phyloP scores from a whole-genome alignment of 495 filamentous ascomycete species.

The Penicillium silybi region DNA sequence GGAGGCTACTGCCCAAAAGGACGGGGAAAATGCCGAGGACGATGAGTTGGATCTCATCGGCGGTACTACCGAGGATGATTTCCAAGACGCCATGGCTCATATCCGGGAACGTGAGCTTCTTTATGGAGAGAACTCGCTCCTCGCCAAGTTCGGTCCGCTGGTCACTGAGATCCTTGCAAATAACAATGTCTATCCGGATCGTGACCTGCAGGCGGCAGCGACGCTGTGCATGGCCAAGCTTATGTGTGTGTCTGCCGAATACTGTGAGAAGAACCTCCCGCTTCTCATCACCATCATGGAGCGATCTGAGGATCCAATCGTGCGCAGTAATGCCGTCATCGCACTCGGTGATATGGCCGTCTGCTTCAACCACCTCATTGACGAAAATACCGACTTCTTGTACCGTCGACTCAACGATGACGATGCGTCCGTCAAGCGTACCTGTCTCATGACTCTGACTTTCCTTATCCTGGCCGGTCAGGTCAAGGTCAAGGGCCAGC shows the following conservation, averaged over 20 bases:
- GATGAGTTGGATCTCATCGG: constrained; percentile 96
- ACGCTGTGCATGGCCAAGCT: constrained; percentile 97
- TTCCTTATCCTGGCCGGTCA: constrained; percentile 97
- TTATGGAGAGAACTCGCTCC: constrained; percentile 78
- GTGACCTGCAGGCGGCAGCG: constrained; percentile 83
- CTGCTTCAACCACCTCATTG: constrained; percentile 98
- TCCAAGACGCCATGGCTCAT: constrained; percentile 91
- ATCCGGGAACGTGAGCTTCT: constrained; percentile 93
- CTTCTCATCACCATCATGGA: constrained; percentile 98
- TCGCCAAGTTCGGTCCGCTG: constrained; percentile 85
- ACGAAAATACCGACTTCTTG: constrained; percentile 98
- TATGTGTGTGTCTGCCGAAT: constrained; percentile 94
- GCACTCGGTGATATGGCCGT: constrained; percentile 98
- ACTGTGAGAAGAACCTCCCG: constrained; percentile 89
- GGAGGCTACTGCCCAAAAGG: constrained; percentile 40
- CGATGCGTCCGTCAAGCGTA: constrained; percentile 88
- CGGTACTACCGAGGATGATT: constrained; percentile 97
- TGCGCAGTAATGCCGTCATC: constrained; percentile 92
- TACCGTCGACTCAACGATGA: constrained; percentile 88
- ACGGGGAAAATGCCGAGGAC: constrained; percentile 45
- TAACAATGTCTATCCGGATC: constrained; percentile 83
- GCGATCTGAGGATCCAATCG: constrained; percentile 81
- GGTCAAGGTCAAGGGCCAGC: constrained; percentile 99
- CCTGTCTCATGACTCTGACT: constrained; percentile 96
- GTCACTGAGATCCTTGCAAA: constrained; percentile 92